Evolutionary conservation across 2,329 filamentous ascomycete species (phyloP).

Genomic region (Raffaelea arxii): DNA sequence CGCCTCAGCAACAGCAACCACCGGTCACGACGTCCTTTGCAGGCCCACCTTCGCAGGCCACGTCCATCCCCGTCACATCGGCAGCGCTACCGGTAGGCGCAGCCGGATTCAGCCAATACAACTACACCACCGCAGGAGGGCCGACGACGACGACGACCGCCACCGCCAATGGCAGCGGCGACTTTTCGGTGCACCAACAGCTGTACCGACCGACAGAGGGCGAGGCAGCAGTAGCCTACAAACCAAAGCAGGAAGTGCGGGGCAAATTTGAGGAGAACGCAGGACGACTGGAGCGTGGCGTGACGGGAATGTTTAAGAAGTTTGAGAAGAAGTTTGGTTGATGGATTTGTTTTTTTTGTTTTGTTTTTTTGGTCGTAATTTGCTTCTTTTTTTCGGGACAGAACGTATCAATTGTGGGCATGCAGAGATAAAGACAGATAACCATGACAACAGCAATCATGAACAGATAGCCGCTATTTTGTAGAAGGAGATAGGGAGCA

Average conservation of each 20-base stretch:
- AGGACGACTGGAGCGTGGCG: slow-evolving; percentile 57
- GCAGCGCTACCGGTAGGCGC: slow-evolving; percentile 29
- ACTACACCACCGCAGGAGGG: slow-evolving; percentile 24
- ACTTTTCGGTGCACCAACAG: slow-evolving; percentile 58
- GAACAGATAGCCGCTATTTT: no score
- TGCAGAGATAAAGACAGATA: background rate
- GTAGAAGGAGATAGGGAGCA: no score
- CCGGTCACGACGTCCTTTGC: slow-evolving; percentile 16
- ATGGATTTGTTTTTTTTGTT: background rate
- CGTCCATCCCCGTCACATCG: slow-evolving; percentile 25
- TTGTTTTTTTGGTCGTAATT: background rate
- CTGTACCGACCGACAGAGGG: slow-evolving; percentile 58
- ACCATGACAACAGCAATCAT: background rate
- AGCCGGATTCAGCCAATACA: slow-evolving; percentile 48
- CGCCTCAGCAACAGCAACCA: slow-evolving; percentile 23
- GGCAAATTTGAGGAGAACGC: slow-evolving; percentile 55
- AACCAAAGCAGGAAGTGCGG: slow-evolving; percentile 33
- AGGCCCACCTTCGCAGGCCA: slow-evolving; percentile 19
- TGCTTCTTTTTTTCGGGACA: background rate
- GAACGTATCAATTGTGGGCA: background rate
- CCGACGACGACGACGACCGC: slow-evolving; percentile 16
- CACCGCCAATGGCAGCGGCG: slow-evolving; percentile 17
- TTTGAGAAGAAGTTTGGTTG: slow-evolving; percentile 65
- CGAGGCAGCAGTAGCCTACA: slow-evolving; percentile 37
- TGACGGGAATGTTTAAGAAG: slow-evolving; percentile 65